Evolutionary conservation across 345 rosid species (phyloP), one percentile per base, ranked within the genome.

Genomic region (Gossypium bickii): DNA sequence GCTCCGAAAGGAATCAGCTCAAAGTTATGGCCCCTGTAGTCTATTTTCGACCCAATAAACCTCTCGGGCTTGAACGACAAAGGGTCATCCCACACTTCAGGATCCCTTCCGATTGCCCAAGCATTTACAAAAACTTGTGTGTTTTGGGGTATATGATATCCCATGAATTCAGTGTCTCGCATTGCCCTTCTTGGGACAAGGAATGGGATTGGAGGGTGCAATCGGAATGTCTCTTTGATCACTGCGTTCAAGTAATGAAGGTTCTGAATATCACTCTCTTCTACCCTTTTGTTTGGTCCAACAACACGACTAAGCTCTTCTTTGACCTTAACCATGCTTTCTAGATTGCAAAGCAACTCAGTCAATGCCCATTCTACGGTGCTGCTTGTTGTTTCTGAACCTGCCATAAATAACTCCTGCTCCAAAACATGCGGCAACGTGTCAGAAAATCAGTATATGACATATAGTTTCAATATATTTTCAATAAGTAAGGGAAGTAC

Each of bases 311-410:
- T 59, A 0, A 88, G 85, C 79, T 90, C 94, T 16, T 76, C 78
- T 78, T 88, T 83, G 53, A 77, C 92, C 73, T 82, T 83, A 52
- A 51, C 52, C 86, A 88, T 74, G 38, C 80, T 58, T 2, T 84
- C 77, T 0, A 85, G 89, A 57, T 83, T 80, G 63, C 81, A 73
- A 3, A 92, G 71, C 53, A 92, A 89, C 76, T 92, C 93, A 0
- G 92, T 78, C 74, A 90, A 2, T 51, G 93, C 92, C 93, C 97
- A 90, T 71, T 90, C 97, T 11, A 82, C 73, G 9, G 89, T 87
- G 78, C 86, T 80, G 47, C 90, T 83, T 45, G 86, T 87, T 44
- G 92, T 92, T 59, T 86, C 94, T 59, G 89, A 52, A 17, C 90
- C 90, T 8, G 89, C 92, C 57, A 86, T 0, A 75, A 90, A 85